A percentile compares a stretch with the other conserved stretches of the same genome.
phyloP scores from a whole-genome alignment of 192 early-diverging fungal species.

The Coemansia sp. region DNA sequence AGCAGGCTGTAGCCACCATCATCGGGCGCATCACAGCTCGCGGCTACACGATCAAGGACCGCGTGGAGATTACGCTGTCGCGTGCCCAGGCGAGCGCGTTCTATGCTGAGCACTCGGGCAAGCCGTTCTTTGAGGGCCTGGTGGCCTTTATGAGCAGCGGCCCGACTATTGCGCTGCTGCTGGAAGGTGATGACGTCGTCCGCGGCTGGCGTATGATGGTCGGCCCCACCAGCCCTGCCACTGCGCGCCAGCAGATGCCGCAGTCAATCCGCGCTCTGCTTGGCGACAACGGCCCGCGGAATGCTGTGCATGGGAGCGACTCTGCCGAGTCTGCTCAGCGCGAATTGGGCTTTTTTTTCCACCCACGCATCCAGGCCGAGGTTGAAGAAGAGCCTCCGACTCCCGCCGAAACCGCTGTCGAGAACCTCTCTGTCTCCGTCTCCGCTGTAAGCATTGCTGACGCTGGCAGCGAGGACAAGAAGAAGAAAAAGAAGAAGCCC shows the following conservation, averaged over 20 bases:
- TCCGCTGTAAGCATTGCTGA: background rate
- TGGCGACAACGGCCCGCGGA: conserved; percentile 48
- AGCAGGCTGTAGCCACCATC: conserved; percentile 33
- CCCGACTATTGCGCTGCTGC: conserved; percentile 50
- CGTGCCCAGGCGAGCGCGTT: conserved; percentile 40
- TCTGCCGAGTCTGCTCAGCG: conserved; percentile 48
- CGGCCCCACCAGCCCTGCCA: conserved; percentile 52
- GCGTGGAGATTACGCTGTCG: conserved; percentile 43
- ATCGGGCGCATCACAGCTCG: conserved; percentile 40
- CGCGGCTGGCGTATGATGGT: conserved; percentile 57
- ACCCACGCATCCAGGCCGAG: conserved; percentile 25
- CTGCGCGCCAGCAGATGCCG: conserved; percentile 39
- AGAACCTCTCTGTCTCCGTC: background rate
- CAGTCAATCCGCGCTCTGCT: conserved; percentile 55
- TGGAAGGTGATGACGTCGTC: conserved; percentile 58
- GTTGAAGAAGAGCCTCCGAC: background rate
- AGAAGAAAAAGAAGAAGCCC: conserved; percentile 49
- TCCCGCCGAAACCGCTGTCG: conserved; percentile 6
- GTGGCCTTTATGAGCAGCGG: conserved; percentile 57
- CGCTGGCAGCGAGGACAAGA: conserved; percentile 21
- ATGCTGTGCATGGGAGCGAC: conserved; percentile 63
- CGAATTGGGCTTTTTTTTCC: conserved; percentile 55
- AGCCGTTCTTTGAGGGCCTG: conserved; percentile 48
- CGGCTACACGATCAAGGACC: conserved; percentile 53
- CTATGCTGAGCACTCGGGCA: conserved; percentile 50